These are phyloP conservation scores for Cryptococcus hybrid DNA, from an alignment of 1,284 basidiomycete genomes.

Conservation along the genomic window DNA sequence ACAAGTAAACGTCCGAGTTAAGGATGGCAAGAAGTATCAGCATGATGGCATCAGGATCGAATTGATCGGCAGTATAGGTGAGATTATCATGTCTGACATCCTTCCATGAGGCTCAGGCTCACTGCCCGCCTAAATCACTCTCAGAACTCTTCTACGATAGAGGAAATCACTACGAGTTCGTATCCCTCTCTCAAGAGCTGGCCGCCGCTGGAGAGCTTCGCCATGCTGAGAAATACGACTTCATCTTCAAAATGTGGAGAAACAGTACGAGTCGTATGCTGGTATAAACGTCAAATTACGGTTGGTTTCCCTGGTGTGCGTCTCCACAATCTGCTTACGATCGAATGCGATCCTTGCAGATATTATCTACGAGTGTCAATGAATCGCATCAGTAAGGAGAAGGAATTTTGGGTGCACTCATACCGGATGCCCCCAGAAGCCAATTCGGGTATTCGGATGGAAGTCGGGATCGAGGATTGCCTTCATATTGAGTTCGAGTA, in stretches of 20 bases:
- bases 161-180: constrained; percentile 96
- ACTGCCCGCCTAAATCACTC: not conserved
- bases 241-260: constrained; percentile 99
- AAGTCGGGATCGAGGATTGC: constrained; percentile 98
- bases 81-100: constrained; percentile 28
- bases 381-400: constrained; percentile 83
- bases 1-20: constrained; percentile 82
- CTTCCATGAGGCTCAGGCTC: not conserved
- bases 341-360: constrained; percentile 51
- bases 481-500: constrained; percentile 99
- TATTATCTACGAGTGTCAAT: constrained; percentile 94
- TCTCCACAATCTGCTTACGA: not conserved
- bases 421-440: constrained; percentile 97
- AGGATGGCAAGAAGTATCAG: constrained; percentile 91
- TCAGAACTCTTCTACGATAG: constrained; percentile 80
- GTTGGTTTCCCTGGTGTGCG: constrained; percentile 53
- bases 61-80: constrained; percentile 94
- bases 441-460: constrained; percentile 99
- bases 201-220: constrained; percentile 93
- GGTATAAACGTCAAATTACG: constrained; percentile 97
- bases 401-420: constrained; percentile 95
- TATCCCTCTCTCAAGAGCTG: constrained; percentile 91
- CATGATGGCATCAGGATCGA: constrained; percentile 99
- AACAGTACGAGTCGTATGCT: constrained; percentile 96
- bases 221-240: constrained; percentile 91